Conservation (phyloP, 768 basidiomycete species). For the Auricularia cornea region DNA sequence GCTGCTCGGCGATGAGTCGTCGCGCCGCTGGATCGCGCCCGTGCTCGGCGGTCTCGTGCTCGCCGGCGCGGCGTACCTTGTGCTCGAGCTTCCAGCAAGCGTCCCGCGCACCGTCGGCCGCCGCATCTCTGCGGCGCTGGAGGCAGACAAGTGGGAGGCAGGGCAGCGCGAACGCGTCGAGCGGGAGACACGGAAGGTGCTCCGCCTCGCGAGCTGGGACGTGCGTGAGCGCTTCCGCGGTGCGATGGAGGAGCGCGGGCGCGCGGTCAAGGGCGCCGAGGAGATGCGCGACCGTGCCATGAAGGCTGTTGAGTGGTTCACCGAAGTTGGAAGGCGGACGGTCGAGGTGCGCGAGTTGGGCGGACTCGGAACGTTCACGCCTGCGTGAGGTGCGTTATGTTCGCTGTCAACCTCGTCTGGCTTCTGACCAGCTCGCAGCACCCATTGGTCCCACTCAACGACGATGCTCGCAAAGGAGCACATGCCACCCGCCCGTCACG, state of each 20-base stretch:
- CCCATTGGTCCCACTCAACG: not conserved
- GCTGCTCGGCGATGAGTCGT: slow-evolving; percentile 67
- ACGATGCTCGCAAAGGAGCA: not conserved
- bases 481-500: not conserved
- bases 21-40: slow-evolving; percentile 83
- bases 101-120: slow-evolving; percentile 88
- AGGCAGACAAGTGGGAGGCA: slow-evolving; percentile 52
- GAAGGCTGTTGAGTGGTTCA: slow-evolving; percentile 69
- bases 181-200: slow-evolving; percentile 86
- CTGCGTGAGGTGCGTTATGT: not conserved
- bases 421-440: not conserved
- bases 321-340: slow-evolving; percentile 37
- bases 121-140: slow-evolving; percentile 61
- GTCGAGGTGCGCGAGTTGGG: not conserved
- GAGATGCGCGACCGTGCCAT: slow-evolving; percentile 61
- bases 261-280: slow-evolving; percentile 71
- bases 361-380: not conserved
- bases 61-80: slow-evolving; percentile 69
- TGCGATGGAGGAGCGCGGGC: slow-evolving; percentile 70
- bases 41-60: slow-evolving; percentile 68
- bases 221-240: slow-evolving; percentile 69
- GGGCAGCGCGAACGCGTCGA: slow-evolving; percentile 62
- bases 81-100: slow-evolving; percentile 79
- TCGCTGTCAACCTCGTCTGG: not conserved
- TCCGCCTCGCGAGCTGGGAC: slow-evolving; percentile 88